Conservation (phyloP, 2,329 filamentous ascomycete species). For the Neofusicoccum sp. region DNA sequence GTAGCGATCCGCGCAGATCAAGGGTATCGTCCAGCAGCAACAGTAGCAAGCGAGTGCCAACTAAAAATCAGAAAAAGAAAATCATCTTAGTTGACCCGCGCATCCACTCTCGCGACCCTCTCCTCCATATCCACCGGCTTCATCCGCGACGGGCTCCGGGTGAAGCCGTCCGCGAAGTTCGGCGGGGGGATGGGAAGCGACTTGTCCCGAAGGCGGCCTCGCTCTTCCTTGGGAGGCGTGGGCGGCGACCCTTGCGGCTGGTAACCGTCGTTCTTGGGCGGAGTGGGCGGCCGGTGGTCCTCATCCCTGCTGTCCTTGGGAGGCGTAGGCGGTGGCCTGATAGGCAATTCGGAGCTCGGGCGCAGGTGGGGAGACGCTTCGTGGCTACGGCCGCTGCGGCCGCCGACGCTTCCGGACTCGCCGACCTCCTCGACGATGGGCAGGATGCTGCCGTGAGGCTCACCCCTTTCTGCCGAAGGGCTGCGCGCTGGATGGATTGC, state of each 20-base stretch:
- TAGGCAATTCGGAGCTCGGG: conserved; percentile 23
- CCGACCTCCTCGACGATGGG: conserved; percentile 90
- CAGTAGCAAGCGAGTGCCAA: conserved; percentile 7
- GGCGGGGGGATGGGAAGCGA: conserved; percentile 32
- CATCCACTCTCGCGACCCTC: conserved; percentile 9
- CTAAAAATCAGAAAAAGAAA: background rate
- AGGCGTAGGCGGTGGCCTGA: conserved; percentile 44
- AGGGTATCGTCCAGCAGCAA: conserved; percentile 12
- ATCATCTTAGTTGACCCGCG: conserved; percentile 12
- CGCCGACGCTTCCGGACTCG: conserved; percentile 68
- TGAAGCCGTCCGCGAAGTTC: conserved; percentile 5
- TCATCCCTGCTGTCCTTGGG: conserved; percentile 39
- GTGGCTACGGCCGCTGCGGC: conserved; percentile 47
- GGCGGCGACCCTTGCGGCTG: conserved; percentile 31
- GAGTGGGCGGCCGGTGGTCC: conserved; percentile 36
- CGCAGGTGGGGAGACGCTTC: conserved; percentile 17
- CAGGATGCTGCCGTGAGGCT: conserved; percentile 59
- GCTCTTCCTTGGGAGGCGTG: conserved; percentile 41
- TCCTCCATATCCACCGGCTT: conserved; percentile 18
- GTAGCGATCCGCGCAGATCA: conserved; percentile 8
- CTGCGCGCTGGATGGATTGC: conserved; percentile 59
- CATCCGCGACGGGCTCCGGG: conserved; percentile 21
- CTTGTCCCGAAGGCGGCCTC: conserved; percentile 31
- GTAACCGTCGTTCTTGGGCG: conserved; percentile 35
- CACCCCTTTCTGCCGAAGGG: conserved; percentile 56